Percentiles rank a stretch among this genome's conserved stretches.
Conservation (phyloP, 2,329 filamentous ascomycete genomes). For the Mollisia scopiformis region DNA sequence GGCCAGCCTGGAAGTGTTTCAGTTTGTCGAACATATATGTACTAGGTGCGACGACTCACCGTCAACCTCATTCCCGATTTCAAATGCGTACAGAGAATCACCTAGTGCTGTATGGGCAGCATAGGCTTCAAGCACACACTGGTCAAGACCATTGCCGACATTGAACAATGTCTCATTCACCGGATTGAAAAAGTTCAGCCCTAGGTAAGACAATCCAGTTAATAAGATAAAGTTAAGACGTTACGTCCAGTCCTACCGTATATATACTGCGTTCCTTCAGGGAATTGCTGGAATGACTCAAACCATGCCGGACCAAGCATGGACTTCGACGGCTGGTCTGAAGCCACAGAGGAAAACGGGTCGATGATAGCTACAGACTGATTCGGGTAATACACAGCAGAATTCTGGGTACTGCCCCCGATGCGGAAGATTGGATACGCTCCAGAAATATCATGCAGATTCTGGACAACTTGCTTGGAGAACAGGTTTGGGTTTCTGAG, state of each 20-base stretch:
- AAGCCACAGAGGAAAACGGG: neutral
- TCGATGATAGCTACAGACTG: neutral
- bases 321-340: neutral
- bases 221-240: too few relatives aligned
- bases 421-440: neutral
- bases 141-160: neutral
- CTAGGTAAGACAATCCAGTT: too few relatives aligned
- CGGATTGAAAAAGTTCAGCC: too few relatives aligned
- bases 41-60: too few relatives aligned
- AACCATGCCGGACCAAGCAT: slow-evolving; percentile 8
- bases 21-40: too few relatives aligned
- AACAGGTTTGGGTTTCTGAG: neutral
- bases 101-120: neutral
- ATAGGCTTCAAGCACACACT: neutral
- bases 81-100: slow-evolving; percentile 9
- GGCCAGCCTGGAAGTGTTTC: too few relatives aligned
- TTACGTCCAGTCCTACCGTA: slow-evolving; percentile 1
- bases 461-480: neutral
- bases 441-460: neutral
- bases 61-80: slow-evolving; percentile 19
- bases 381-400: neutral
- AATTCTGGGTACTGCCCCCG: neutral
- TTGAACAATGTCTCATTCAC: too few relatives aligned
- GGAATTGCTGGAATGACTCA: slow-evolving; percentile 12
- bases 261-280: slow-evolving; percentile 8